phyloP scores from a whole-genome alignment of 352 stramenopile species.

The Globisporangium megalacanthum region DNA sequence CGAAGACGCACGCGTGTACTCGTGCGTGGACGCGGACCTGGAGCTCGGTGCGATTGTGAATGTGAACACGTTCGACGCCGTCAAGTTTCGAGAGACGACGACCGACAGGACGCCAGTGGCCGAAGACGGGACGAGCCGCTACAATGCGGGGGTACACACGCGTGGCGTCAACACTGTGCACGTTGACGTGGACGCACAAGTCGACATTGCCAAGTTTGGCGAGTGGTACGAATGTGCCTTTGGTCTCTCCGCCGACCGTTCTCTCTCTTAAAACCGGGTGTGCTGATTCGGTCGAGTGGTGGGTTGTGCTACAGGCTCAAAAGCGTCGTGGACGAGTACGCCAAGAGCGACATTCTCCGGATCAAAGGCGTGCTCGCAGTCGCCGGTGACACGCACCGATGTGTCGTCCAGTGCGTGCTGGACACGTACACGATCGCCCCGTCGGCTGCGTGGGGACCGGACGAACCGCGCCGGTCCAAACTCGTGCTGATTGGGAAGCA shows the following conservation, averaged over 20 bases:
- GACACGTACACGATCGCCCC: constrained; percentile 76
- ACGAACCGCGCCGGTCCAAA: constrained; percentile 33
- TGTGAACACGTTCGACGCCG: constrained; percentile 68
- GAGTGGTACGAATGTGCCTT: constrained; percentile 31
- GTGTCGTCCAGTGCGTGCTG: constrained; percentile 62
- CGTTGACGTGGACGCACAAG: constrained; percentile 37
- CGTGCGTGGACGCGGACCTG: constrained; percentile 48
- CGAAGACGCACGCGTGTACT: constrained; percentile 34
- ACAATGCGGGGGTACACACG: constrained; percentile 29
- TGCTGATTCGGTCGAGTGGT: not conserved
- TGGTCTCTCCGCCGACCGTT: not conserved
- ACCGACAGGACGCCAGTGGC: constrained; percentile 7
- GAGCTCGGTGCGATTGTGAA: constrained; percentile 50
- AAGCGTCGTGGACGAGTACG: constrained; percentile 42
- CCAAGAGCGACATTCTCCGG: constrained; percentile 51
- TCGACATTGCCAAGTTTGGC: constrained; percentile 47
- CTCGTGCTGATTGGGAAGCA: constrained; percentile 64
- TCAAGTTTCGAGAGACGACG: constrained; percentile 30
- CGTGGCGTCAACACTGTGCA: constrained; percentile 49
- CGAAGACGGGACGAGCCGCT: not conserved
- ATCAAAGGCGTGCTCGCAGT: constrained; percentile 62
- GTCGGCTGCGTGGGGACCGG: constrained; percentile 24
- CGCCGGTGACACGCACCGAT: constrained; percentile 34
- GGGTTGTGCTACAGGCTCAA: constrained; percentile 24
- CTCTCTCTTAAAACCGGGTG: not conserved